Conservation (phyloP, 176 grass and related monocot species). For the Neostapfia colusana region DNA sequence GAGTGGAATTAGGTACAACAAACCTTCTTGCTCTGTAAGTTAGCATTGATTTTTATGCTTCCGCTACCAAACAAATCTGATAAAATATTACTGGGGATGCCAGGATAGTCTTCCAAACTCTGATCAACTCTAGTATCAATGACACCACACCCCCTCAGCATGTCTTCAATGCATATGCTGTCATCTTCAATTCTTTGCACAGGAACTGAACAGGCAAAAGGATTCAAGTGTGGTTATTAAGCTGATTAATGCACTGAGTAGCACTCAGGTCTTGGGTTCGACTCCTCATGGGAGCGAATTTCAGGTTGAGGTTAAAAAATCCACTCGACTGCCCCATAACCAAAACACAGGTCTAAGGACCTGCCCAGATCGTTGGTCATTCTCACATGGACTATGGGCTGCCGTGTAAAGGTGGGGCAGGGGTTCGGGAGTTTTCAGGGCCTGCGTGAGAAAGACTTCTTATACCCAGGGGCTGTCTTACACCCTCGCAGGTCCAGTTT, state of each 20-base stretch:
- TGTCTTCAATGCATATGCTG: conserved; percentile 77
- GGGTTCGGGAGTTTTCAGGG: too few relatives aligned
- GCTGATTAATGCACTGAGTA: not conserved
- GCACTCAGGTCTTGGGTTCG: too few relatives aligned
- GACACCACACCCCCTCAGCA: conserved; percentile 56
- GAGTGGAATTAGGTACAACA: conserved; percentile 30
- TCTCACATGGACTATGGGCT: too few relatives aligned
- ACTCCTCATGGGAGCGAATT: too few relatives aligned
- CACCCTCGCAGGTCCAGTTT: too few relatives aligned
- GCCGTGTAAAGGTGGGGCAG: too few relatives aligned
- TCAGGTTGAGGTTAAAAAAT: too few relatives aligned
- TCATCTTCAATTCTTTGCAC: conserved; percentile 75
- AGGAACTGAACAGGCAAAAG: conserved; percentile 50
- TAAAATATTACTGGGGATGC: conserved; percentile 39
- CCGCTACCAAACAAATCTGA: conserved; percentile 39
- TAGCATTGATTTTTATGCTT: conserved; percentile 40
- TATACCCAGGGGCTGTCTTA: too few relatives aligned
- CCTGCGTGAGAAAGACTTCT: too few relatives aligned
- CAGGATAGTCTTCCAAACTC: conserved; percentile 29
- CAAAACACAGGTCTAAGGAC: too few relatives aligned
- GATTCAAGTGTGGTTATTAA: conserved; percentile 25
- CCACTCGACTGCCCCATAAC: too few relatives aligned
- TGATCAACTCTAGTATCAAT: conserved; percentile 43
- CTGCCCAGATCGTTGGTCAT: too few relatives aligned
- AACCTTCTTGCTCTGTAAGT: conserved; percentile 76